Conservation (phyloP, 306 rosid genomes). For the Crataegus laevigata region DNA sequence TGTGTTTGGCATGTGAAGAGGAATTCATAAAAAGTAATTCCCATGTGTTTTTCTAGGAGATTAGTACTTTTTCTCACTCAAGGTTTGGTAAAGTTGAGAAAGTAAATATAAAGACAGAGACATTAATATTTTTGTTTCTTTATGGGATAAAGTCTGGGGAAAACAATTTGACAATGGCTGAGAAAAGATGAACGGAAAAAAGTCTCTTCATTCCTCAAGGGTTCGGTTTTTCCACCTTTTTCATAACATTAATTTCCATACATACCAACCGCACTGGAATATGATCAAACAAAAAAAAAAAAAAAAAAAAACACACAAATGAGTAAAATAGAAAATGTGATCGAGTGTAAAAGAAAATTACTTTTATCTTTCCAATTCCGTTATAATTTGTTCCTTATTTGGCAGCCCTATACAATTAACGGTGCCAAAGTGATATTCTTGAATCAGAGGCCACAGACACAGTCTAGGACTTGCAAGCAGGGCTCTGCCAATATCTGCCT, state of each 20-base stretch:
- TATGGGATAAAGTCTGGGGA: too few relatives aligned
- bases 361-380: not conserved
- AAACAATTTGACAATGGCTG: too few relatives aligned
- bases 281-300: not conserved
- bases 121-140: too few relatives aligned
- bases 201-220: too few relatives aligned
- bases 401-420: slow-evolving; percentile 85
- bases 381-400: slow-evolving; percentile 11
- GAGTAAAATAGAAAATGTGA: not conserved
- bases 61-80: not conserved
- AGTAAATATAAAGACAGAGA: too few relatives aligned
- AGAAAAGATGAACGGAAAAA: too few relatives aligned
- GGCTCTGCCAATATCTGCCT: slow-evolving; percentile 69
- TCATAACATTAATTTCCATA: too few relatives aligned
- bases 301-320: not conserved
- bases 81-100: not conserved
- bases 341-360: not conserved
- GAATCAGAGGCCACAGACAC: slow-evolving; percentile 89
- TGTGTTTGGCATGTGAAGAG: not conserved
- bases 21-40: too few relatives aligned
- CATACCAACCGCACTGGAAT: not conserved
- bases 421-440: slow-evolving; percentile 92
- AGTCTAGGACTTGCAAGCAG: slow-evolving; percentile 58
- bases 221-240: too few relatives aligned
- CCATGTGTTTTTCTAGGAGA: not conserved